Percentiles rank a stretch among this genome's conserved stretches.
Conservation (phyloP, 768 basidiomycete species). For the Collybia mongolica region DNA sequence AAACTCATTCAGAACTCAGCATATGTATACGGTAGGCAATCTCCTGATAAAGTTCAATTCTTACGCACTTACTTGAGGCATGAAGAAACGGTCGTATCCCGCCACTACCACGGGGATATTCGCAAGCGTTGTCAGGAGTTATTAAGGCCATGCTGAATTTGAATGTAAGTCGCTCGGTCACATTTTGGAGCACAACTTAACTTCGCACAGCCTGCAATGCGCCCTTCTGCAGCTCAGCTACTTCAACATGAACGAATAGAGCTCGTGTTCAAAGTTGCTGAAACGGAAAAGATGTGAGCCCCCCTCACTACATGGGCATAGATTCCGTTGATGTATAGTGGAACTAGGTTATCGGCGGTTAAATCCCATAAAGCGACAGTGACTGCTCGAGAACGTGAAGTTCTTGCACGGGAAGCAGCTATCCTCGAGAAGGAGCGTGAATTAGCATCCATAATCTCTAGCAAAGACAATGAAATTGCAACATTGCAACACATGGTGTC, state of each 20-base stretch:
- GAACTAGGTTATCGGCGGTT: constrained; percentile 56
- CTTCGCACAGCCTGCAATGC: constrained; percentile 70
- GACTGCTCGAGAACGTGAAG: constrained; percentile 61
- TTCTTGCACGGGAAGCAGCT: constrained; percentile 52
- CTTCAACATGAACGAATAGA: constrained; percentile 79
- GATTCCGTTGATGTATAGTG: background rate
- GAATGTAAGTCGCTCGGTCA: constrained; percentile 48
- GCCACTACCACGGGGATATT: constrained; percentile 83
- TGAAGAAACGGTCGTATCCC: constrained; percentile 85
- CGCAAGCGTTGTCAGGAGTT: constrained; percentile 63
- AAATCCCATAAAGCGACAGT: constrained; percentile 61
- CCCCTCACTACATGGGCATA: background rate
- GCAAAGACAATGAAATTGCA: constrained; percentile 62
- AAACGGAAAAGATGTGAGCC: constrained; percentile 76
- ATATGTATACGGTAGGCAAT: constrained; percentile 68
- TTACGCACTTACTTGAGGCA: background rate
- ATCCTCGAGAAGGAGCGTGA: constrained; percentile 57
- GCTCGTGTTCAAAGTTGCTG: constrained; percentile 67
- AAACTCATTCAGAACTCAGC: constrained; percentile 84
- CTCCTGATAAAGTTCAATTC: background rate
- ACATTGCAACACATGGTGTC: constrained; percentile 45
- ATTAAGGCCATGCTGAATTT: constrained; percentile 88
- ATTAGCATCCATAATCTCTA: constrained; percentile 40
- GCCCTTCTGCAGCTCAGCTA: constrained; percentile 78
- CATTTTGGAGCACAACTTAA: background rate